A percentile compares a stretch with the other conserved stretches of the same genome.
These are phyloP conservation scores for Vaccinium myrtillus DNA, from an alignment of 148 eudicot genomes.

Conservation along the genomic window DNA sequence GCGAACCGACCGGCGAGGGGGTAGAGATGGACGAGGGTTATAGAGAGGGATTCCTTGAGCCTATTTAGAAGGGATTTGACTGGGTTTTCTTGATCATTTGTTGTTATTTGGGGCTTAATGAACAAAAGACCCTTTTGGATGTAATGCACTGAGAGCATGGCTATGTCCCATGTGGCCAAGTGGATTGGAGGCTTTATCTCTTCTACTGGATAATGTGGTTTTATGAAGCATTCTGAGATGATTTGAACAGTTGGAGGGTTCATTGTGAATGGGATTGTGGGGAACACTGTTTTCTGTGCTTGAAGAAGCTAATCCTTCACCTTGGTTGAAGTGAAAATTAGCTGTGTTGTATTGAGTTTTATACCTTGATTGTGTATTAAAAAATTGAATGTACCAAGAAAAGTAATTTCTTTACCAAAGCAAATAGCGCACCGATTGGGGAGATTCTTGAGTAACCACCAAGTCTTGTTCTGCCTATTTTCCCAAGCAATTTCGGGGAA, in stretches of 20 bases:
- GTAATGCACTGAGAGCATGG: neutral
- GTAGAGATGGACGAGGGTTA: constrained; percentile 24
- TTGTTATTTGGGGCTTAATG: neutral
- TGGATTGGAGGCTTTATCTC: neutral
- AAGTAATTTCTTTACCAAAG: no score
- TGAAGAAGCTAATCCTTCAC: neutral
- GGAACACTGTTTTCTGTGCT: neutral
- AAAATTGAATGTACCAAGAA: no score
- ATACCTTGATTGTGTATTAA: no score
- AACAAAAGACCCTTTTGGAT: neutral
- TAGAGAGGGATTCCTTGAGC: constrained; percentile 30
- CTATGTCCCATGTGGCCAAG: neutral
- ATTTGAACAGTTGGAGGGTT: no score
- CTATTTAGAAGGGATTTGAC: constrained; percentile 13
- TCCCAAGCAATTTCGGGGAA: neutral
- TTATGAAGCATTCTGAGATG: neutral
- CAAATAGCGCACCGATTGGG: no score
- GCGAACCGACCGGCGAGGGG: constrained; percentile 27
- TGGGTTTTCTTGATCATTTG: constrained; percentile 1
- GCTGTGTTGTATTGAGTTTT: no score
- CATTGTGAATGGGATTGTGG: no score
- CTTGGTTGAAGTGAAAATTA: neutral
- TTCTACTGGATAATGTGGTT: neutral
- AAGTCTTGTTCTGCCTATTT: no score
- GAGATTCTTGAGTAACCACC: no score